A percentile compares a stretch with the other conserved stretches of the same genome.
These are phyloP conservation scores for Lasiosphaeria ovina DNA, from an alignment of 495 filamentous ascomycete species.

Conservation along the genomic window DNA sequence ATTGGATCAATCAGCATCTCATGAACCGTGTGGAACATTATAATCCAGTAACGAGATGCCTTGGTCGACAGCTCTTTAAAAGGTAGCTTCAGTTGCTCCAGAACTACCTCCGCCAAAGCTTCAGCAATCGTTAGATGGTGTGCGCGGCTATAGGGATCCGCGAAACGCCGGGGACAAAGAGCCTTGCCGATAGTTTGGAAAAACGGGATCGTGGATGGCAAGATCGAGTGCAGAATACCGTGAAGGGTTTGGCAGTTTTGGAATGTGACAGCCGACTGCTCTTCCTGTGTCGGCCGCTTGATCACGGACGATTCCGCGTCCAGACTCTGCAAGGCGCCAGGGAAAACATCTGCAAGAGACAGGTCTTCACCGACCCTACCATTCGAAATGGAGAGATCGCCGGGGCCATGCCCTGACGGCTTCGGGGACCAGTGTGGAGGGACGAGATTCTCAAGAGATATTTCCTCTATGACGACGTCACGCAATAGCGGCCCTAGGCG, in stretches of 20 bases:
- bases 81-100: slow-evolving; percentile 56
- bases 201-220: slow-evolving; percentile 69
- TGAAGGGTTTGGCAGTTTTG: slow-evolving; percentile 76
- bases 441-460: slow-evolving; percentile 53
- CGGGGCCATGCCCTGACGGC: neutral
- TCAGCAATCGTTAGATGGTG: slow-evolving; percentile 73
- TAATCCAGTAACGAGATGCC: slow-evolving; percentile 74
- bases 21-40: slow-evolving; percentile 71
- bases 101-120: slow-evolving; percentile 66
- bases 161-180: slow-evolving; percentile 66
- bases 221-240: slow-evolving; percentile 71
- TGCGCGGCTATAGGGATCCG: slow-evolving; percentile 61
- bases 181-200: slow-evolving; percentile 78
- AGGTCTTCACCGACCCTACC: slow-evolving; percentile 9
- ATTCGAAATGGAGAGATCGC: neutral
- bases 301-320: slow-evolving; percentile 22
- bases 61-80: slow-evolving; percentile 29
- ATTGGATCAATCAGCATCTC: slow-evolving; percentile 69
- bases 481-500: slow-evolving; percentile 74
- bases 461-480: slow-evolving; percentile 79
- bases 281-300: slow-evolving; percentile 33
- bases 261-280: slow-evolving; percentile 50
- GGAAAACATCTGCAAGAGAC: slow-evolving; percentile 12
- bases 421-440: slow-evolving; percentile 44
- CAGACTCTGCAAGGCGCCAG: slow-evolving; percentile 34